phyloP scores from a whole-genome alignment of 495 filamentous ascomycete genomes.

The Astrothelium subdiscretum region DNA sequence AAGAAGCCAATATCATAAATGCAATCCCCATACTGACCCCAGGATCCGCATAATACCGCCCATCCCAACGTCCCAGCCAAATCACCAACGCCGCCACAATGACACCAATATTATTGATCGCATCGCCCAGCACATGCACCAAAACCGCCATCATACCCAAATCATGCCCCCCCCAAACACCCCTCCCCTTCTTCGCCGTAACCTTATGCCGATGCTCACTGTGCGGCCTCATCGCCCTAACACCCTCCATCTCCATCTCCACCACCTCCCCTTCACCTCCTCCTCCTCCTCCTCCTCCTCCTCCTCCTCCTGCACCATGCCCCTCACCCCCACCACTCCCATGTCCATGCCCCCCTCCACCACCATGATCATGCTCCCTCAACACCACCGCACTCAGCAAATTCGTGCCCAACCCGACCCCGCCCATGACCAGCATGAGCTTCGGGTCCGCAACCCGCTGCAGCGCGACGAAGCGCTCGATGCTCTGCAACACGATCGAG shows the following conservation, averaged over 20 bases:
- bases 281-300: background rate
- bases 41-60: slow-evolving; percentile 39
- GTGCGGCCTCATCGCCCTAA: background rate
- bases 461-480: slow-evolving; percentile 19
- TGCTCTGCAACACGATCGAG: slow-evolving; percentile 17
- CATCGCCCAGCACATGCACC: slow-evolving; percentile 39
- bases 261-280: background rate
- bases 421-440: background rate
- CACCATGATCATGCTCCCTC: slow-evolving; percentile 14
- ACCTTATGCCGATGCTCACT: background rate
- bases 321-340: slow-evolving; percentile 10
- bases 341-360: slow-evolving; percentile 13
- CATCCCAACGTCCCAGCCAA: slow-evolving; percentile 31
- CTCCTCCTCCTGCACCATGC: background rate
- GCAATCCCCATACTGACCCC: slow-evolving; percentile 36
- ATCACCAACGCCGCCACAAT: slow-evolving; percentile 36
- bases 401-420: background rate
- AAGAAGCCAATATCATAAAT: slow-evolving; percentile 33
- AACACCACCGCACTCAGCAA: background rate
- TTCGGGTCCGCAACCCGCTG: background rate
- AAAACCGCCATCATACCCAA: slow-evolving; percentile 39
- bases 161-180: slow-evolving; percentile 22
- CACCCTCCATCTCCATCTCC: background rate
- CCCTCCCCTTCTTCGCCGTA: background rate
- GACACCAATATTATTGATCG: slow-evolving; percentile 39